Conservation (phyloP, 2,329 filamentous ascomycete species). For the Sclerotinia nivalis region DNA sequence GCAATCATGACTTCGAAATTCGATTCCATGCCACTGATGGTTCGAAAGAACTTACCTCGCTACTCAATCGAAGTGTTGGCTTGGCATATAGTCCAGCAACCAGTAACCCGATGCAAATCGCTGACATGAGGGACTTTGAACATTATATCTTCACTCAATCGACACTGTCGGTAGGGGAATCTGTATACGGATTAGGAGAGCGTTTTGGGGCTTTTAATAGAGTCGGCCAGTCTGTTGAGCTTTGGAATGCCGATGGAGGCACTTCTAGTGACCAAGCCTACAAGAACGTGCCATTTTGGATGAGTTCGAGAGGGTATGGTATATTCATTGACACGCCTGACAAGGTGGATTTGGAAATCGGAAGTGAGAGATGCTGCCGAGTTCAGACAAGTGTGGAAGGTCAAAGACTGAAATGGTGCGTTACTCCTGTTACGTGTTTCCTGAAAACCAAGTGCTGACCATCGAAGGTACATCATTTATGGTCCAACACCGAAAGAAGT, state of each 20-base stretch:
- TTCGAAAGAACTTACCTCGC: constrained; percentile 54
- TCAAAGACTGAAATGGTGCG: constrained; percentile 65
- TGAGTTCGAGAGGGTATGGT: constrained; percentile 73
- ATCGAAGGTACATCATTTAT: constrained; percentile 62
- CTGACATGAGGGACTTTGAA: constrained; percentile 53
- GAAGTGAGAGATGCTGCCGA: constrained; percentile 70
- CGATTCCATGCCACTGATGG: constrained; percentile 54
- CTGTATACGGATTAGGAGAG: constrained; percentile 73
- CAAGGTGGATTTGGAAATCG: constrained; percentile 70
- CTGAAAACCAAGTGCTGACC: not conserved
- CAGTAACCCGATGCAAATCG: constrained; percentile 53
- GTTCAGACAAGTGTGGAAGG: constrained; percentile 69
- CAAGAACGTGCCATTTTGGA: constrained; percentile 70
- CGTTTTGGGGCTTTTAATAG: constrained; percentile 77
- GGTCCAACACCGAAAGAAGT: constrained; percentile 72
- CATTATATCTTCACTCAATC: constrained; percentile 61
- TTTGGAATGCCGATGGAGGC: constrained; percentile 66
- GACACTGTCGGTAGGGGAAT: constrained; percentile 59
- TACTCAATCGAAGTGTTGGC: constrained; percentile 57
- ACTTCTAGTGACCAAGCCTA: constrained; percentile 71
- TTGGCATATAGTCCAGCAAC: constrained; percentile 57
- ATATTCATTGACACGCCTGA: constrained; percentile 73
- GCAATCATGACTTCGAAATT: constrained; percentile 55
- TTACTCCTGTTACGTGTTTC: not conserved
- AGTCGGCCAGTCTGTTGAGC: constrained; percentile 66